Evolutionary conservation across 345 rosid genomes (phyloP), one percentile per base, ranked within the genome.

Genomic region (Heritiera littoralis): DNA sequence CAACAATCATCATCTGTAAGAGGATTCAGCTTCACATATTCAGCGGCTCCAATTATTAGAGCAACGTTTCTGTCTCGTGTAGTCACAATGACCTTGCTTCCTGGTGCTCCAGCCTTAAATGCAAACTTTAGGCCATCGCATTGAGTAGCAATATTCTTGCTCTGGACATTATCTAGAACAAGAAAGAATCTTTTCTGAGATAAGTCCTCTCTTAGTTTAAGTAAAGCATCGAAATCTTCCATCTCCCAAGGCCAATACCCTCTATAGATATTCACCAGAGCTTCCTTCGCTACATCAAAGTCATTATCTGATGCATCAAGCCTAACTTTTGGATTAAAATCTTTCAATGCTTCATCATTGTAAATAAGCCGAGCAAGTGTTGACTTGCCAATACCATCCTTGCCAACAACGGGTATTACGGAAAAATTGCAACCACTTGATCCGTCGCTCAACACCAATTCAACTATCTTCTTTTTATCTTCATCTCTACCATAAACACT

Each of bases 321-420:
- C 51, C 51, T 40, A 0, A 45, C 0, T 40, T 67, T 67, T 40
- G 3, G 23, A 40, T 41, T 28, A 41, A 40, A 67, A 45, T 43
- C 72, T 67, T 67, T 45, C 11, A 10, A 45, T 13, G 23, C 30
- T 20, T 2, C 51, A 40, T 67, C 51, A n/a, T 67, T 4, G 51
- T 67, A 67, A 40, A 67, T 67, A 67, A 67, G 72, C 49, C 48
- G 72, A 67, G 72, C 30, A 67, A 67, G 49, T 38, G 72, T 67
- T 40, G 72, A 40, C 30, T 67, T 67, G 5, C 72, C 51, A 20
- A 67, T 13, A 28, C 28, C 72, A 38, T n/a, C 72, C 28, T 17
- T 41, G 14, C 72, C 72, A 2, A 67, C 6, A 5, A 67, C 40
- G 51, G 72, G 23, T 40, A 61, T 30, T 30, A 61, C 15, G 12